Base-by-base conservation (phyloP, 768 basidiomycete species). In the Lactifluus volemus region DNA sequence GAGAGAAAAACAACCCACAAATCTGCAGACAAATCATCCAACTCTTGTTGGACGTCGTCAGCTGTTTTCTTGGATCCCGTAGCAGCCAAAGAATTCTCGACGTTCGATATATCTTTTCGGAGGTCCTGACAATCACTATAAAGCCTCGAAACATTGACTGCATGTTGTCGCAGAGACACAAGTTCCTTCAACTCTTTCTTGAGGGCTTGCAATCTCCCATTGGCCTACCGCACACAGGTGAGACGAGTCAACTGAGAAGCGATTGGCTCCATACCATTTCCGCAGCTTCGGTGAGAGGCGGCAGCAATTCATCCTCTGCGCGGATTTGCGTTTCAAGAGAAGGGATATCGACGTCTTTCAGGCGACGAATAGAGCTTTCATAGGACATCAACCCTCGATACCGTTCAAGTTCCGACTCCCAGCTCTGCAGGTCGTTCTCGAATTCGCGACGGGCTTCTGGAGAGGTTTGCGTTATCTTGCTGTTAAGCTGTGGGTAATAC, bases 21-120 rank as follows among this genome's bases (percentile, higher is more conserved):
- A 62, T 86, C 78, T 15, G 74, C 75, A 1, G 79, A 76, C 25
- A 95, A 70, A 1, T 74, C 73, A 57, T 88, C 83, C 6, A 97
- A 76, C 68, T 97, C 86, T 29, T 67, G 73, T 70, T 98, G 89
- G 15, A 98, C 86, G 50, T 95, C 93, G 49, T 92, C 89, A 0
- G 83, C 81, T 1, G 94, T 93, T 72, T 84, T 90, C 14, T 82
- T 80, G 38, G 86, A 88, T 2, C 94, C 95, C 2, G 84, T 84
- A 7, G 79, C 73, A 19, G 79, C 74, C 15, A 99, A 78, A 50
- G 88, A 83, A 50, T 75, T 74, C 71, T 97, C 91, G 49, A 93
- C 74, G 50, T 77, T 74, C 9, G 70, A 63, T 49, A 88, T 81
- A 42, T 93, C 90, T 45, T 79, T 74, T 55, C 79, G 77, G 17